Base-by-base conservation (phyloP, 371 early-diverging fungal genomes). In the Apophysomyces sp. region DNA sequence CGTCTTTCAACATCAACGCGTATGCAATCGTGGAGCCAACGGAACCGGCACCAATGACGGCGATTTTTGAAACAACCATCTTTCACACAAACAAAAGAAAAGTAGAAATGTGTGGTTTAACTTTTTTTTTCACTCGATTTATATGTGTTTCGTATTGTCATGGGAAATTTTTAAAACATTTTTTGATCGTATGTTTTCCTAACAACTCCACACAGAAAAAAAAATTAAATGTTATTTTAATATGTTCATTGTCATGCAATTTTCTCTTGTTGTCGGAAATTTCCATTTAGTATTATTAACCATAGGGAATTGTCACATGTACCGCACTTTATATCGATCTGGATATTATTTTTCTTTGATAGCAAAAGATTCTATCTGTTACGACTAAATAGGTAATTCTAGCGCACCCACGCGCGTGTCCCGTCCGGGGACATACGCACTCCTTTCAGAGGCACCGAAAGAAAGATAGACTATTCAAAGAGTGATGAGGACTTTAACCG, bases 1-100 rank as follows among this genome's bases (percentile, higher is more conserved):
- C 84, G 21, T 88, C 83, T 55, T 85, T 85, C 68, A 90, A 76
- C 58, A 92, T 76, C 34, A 89, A 74, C 11, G 91, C 87, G 65
- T 87, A 92, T 5, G 92, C 89, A 31, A 86, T 86, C 16, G 91
- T 76, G 0, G 92, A 84, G n/a, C 94, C 94, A 39, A 93, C 94
- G 28, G 90, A 85, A 44, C 93, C 94, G 53, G 92, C 89, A 55
- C 94, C 94, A 39, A 93, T 83, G 58, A 93, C 80, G 32, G 93
- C 86, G 29, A 88, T 78, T 59, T 65, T 44, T 9, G 44, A 44
- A 18, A 18, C 44, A 21, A 44, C 44, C 26, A 44, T 44, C 6
- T 0, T 11, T 40, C 12, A 7, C 12, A 34, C 34, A 34, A 34
- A n/a, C 6, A 6, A 5, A n/a, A 4, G 41, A 12, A 11, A 12